Evolutionary conservation across 2,329 filamentous ascomycete genomes (phyloP), one percentile per base, ranked within the genome.

Genomic region (Dactylonectria estremocensis): DNA sequence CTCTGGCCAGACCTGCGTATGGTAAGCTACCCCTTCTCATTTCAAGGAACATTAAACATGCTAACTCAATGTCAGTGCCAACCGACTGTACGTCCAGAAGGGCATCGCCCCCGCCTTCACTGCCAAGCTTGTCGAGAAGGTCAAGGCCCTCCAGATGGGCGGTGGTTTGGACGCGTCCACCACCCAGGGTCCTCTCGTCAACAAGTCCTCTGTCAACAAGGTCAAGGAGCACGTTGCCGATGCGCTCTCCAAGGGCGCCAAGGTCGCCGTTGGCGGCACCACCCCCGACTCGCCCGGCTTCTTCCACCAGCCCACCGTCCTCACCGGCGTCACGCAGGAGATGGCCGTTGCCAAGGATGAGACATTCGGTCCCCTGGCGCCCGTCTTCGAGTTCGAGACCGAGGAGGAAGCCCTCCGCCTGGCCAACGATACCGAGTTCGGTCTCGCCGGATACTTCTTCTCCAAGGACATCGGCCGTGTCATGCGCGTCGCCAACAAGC

Each of bases 241-340:
- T 72, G 90, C 90, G 10, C 82, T 85, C 20, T 83, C 83, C 68
- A 90, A 91, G 77, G 90, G 90, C 31, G 90, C 83, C 18, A 87
- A 87, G 73, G 78, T 92, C 49, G 77, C 88, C 49, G 76, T 85
- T 11, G 90, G 86, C 88, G 71, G 83, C 85, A 72, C 92, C 94
- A 80, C 72, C 5, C 81, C 90, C 90, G 91, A 89, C 89, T 77
- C 89, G 87, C 60, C 90, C 82, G 80, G 83, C 13, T 45, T 85
- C 80, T 95, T 93, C 84, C 93, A 90, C 81, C 86, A 92, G 72
- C 91, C 91, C 1, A 94, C 93, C 0, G 89, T 95, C 33, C 86
- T 95, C 58, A 88, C 90, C 16, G 90, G 89, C 49, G 74, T 79
- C 18, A 77, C 76, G 49, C 63, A 71, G 64, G 72, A 78, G 55